phyloP scores from a whole-genome alignment of 352 stramenopile species.

The Pythium sp. region DNA sequence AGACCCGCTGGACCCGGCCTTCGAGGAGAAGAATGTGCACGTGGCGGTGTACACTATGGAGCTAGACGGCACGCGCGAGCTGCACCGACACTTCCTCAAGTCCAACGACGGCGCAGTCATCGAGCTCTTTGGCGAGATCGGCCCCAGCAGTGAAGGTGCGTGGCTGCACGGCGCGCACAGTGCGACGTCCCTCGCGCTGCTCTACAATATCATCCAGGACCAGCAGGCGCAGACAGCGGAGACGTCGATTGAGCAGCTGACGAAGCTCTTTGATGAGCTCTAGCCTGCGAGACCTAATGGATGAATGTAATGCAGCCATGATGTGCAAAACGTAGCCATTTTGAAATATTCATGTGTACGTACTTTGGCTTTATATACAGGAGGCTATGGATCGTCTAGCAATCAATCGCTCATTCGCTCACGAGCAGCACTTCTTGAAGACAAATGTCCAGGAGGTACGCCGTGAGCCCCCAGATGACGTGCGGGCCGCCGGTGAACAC shows the following conservation, averaged over 20 bases:
- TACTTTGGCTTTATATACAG: background rate
- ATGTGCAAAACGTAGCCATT: slow-evolving; percentile 1
- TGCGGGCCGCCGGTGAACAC: slow-evolving; percentile 95
- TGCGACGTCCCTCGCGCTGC: slow-evolving; percentile 35
- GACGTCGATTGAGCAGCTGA: background rate
- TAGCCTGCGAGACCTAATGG: background rate
- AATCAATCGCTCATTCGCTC: slow-evolving; percentile 1
- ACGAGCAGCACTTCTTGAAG: slow-evolving; percentile 65
- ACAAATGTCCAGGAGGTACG: slow-evolving; percentile 93
- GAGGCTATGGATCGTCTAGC: background rate
- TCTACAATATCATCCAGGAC: slow-evolving; percentile 57
- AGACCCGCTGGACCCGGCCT: slow-evolving; percentile 63
- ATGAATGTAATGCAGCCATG: background rate
- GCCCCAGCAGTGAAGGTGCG: slow-evolving; percentile 27
- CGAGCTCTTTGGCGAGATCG: slow-evolving; percentile 79
- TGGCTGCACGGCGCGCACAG: slow-evolving; percentile 36
- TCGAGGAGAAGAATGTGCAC: slow-evolving; percentile 69
- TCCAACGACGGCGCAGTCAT: slow-evolving; percentile 79
- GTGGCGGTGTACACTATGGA: slow-evolving; percentile 82
- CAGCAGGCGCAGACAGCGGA: slow-evolving; percentile 17
- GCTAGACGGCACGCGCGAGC: slow-evolving; percentile 43
- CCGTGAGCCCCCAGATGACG: slow-evolving; percentile 96
- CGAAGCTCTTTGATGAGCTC: slow-evolving; percentile 13
- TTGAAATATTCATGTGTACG: background rate
- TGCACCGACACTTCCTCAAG: slow-evolving; percentile 89